phyloP scores from a whole-genome alignment of 352 stramenopile genomes.

The Pythium sp. region DNA sequence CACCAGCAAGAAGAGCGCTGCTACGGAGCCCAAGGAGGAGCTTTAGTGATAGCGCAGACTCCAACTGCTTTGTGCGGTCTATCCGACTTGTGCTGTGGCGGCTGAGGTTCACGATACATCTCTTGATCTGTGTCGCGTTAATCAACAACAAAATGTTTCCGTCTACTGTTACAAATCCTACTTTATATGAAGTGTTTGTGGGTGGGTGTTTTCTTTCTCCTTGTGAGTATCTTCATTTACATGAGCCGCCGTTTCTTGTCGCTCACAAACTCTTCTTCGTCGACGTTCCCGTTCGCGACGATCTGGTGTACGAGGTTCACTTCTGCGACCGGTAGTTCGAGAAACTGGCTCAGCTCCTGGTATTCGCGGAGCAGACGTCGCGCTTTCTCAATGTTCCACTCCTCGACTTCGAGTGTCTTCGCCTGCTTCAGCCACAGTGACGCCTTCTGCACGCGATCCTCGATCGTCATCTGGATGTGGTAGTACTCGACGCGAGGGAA shows the following conservation, averaged over 20 bases:
- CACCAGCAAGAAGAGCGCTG: background rate
- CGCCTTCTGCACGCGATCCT: conserved; percentile 62
- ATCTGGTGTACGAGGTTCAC: conserved; percentile 58
- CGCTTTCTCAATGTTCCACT: conserved; percentile 63
- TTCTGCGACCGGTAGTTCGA: conserved; percentile 63
- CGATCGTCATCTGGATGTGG: conserved; percentile 71
- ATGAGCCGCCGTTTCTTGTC: conserved; percentile 17
- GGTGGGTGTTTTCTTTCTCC: background rate
- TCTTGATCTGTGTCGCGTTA: background rate
- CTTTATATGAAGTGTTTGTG: background rate
- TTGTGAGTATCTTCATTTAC: background rate
- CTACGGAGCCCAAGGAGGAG: conserved; percentile 6
- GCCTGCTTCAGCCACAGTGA: conserved; percentile 57
- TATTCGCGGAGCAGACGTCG: conserved; percentile 39
- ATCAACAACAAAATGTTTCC: conserved; percentile 2
- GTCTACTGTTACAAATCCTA: conserved; percentile 12
- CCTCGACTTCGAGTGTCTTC: conserved; percentile 62
- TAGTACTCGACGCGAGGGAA: conserved; percentile 68
- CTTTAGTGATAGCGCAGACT: background rate
- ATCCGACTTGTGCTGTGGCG: background rate
- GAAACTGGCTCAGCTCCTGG: conserved; percentile 56
- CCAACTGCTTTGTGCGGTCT: background rate
- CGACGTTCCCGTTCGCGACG: conserved; percentile 12
- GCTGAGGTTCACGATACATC: background rate
- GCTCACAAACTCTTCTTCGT: conserved; percentile 20